Conservation (phyloP, 768 basidiomycete species). For the Russula compacta region DNA sequence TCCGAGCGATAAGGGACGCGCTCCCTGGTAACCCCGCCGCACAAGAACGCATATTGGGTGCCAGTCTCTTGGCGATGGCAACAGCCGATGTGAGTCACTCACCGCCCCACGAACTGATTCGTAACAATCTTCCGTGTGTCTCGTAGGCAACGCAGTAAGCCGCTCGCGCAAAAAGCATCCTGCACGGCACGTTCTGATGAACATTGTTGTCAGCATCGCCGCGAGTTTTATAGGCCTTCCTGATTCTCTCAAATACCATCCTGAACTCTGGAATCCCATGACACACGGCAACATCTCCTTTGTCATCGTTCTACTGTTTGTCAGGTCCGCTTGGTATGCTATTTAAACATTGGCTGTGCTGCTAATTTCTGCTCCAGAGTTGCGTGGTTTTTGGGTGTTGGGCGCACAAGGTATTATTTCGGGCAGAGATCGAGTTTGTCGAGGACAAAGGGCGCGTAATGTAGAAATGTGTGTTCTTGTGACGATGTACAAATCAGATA, state of each 20-base stretch:
- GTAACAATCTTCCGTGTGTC: not conserved
- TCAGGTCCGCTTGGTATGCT: constrained; percentile 36
- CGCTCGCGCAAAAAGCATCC: not conserved
- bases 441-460: not conserved
- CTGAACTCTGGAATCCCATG: constrained; percentile 55
- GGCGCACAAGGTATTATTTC: constrained; percentile 29
- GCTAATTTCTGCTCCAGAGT: constrained; percentile 21
- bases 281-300: constrained; percentile 72
- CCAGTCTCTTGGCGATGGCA: constrained; percentile 51
- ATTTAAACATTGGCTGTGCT: not conserved
- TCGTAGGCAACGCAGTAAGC: constrained; percentile 50
- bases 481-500: no score
- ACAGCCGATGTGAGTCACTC: constrained; percentile 54
- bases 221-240: constrained; percentile 54
- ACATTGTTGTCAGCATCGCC: constrained; percentile 37
- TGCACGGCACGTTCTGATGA: not conserved
- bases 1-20: constrained; percentile 56
- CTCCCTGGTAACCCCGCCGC: constrained; percentile 45
- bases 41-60: constrained; percentile 62
- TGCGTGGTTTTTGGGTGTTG: constrained; percentile 34
- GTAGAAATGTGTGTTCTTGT: no score
- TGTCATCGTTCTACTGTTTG: constrained; percentile 44
- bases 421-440: constrained; percentile 16
- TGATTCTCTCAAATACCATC: constrained; percentile 38
- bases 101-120: not conserved